Evolutionary conservation across 495 filamentous ascomycete species (phyloP).

Genomic region (Hypoxylon cercidicola): DNA sequence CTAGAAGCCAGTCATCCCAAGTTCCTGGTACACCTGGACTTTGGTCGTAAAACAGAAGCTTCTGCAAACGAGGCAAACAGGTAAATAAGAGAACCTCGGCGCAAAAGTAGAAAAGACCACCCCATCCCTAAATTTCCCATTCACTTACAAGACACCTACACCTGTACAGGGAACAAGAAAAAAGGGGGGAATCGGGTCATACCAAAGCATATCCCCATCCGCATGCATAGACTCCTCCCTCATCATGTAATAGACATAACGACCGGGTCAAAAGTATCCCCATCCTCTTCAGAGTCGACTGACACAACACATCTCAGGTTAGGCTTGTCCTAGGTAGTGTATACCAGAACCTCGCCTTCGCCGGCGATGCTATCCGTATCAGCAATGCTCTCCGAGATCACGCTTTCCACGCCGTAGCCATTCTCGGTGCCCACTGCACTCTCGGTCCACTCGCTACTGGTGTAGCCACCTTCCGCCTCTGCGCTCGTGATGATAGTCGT

Average conservation of each 20-base stretch:
- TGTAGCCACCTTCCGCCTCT: conserved; percentile 47
- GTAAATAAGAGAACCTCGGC: background rate
- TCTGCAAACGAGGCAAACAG: conserved; percentile 4
- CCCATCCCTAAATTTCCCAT: background rate
- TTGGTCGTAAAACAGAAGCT: background rate
- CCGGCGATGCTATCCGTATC: conserved; percentile 43
- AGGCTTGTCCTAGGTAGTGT: conserved; percentile 4
- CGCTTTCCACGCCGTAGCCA: conserved; percentile 27
- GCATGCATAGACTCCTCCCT: background rate
- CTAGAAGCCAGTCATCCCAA: background rate
- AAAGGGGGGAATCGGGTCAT: background rate
- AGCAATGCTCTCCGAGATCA: conserved; percentile 41
- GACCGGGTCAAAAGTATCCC: no score
- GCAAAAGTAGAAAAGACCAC: no score
- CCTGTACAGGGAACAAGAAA: background rate
- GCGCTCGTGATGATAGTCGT: conserved; percentile 69
- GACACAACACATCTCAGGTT: background rate
- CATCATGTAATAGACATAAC: background rate
- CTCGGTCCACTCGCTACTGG: conserved; percentile 53
- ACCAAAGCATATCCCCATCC: conserved; percentile 1
- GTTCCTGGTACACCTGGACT: background rate
- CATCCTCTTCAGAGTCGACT: no score
- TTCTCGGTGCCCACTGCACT: conserved; percentile 38
- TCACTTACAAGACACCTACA: background rate
- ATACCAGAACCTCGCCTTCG: conserved; percentile 39